These are phyloP conservation scores for Ganoderma sinense DNA, from an alignment of 1,284 basidiomycete genomes.

Conservation along the genomic window DNA sequence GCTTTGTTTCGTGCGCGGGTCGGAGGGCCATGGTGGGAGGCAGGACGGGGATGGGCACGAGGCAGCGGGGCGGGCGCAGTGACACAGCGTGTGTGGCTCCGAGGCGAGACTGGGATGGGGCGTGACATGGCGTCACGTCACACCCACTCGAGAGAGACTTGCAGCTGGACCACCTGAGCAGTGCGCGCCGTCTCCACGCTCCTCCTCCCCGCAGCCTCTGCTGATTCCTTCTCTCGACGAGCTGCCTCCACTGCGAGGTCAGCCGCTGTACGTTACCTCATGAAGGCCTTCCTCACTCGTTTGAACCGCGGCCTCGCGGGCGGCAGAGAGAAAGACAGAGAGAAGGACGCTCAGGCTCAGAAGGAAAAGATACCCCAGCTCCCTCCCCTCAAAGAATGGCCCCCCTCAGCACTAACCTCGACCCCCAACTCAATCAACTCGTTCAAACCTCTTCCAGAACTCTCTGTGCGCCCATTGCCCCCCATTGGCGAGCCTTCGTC, in stretches of 20 bases:
- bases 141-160: conserved; percentile 10
- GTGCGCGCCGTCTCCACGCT: conserved; percentile 37
- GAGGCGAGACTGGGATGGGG: conserved; percentile 15
- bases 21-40: conserved; percentile 23
- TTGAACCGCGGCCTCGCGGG: conserved; percentile 70
- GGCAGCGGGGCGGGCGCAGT: conserved; percentile 20
- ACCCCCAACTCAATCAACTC: conserved; percentile 58
- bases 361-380: conserved; percentile 75
- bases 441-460: conserved; percentile 75
- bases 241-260: conserved; percentile 28
- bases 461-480: conserved; percentile 58
- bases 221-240: conserved; percentile 18
- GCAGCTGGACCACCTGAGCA: conserved; percentile 9
- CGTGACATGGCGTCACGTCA: conserved; percentile 8
- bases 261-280: conserved; percentile 41
- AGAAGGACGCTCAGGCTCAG: conserved; percentile 52
- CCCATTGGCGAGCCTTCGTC: conserved; percentile 50
- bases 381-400: conserved; percentile 63
- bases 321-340: conserved; percentile 62
- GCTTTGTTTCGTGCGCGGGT: conserved; percentile 77
- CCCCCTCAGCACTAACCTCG: conserved; percentile 52
- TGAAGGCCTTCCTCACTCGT: conserved; percentile 83
- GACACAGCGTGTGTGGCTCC: background rate
- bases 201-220: conserved; percentile 30
- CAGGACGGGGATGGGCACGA: conserved; percentile 23